Evolutionary conservation across 768 basidiomycete species (phyloP), one percentile per base, ranked within the genome.

Genomic region (Amanita fuliginea): DNA sequence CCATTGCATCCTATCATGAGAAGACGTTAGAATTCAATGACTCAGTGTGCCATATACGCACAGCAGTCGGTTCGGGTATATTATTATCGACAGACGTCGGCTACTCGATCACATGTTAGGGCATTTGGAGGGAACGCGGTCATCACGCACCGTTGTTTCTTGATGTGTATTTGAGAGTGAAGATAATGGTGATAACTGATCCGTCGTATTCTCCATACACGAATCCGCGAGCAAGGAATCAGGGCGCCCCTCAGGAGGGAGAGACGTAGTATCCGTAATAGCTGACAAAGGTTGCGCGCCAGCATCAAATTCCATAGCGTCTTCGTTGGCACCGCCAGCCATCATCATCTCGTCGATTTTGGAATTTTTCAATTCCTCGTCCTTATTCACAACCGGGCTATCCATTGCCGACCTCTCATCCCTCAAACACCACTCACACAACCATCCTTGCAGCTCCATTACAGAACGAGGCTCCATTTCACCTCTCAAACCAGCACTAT

Each of bases 341-440:
- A 33, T 46, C 33, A 14, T 26, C 6, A 33, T 13, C 11, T 22
- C 32, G 10, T 22, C 32, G 18, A 13, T 16, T 33, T 19, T 6
- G 11, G 32, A 18, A 19, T 19, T 32, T 37, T 37, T 22, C 14
- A 37, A 24, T 13, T 36, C 46, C n/a, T 10, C 10, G 35, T 10
- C 33, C 9, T 37, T 26, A 6, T 36, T 24, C 10, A 10, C 19
- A 21, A 19, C 21, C n/a, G 22, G 6, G 13, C 14, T 36, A 24
- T 39, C 21, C 26, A 19, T 22, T 14, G 34, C 43, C 34, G 8
- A 39, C 39, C 3, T 45, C 33, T 61, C 55, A 11, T 66, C 65
- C 43, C 73, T 60, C 47, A 76, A 55, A 56, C 71, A 72, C 75
- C 75, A 78, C 45, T 67, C 58, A 24, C 51, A 60, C 40, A 78